Evolutionary conservation across 257 asterid species (phyloP), one percentile per base, ranked within the genome.

Genomic region (Solanum piurae): DNA sequence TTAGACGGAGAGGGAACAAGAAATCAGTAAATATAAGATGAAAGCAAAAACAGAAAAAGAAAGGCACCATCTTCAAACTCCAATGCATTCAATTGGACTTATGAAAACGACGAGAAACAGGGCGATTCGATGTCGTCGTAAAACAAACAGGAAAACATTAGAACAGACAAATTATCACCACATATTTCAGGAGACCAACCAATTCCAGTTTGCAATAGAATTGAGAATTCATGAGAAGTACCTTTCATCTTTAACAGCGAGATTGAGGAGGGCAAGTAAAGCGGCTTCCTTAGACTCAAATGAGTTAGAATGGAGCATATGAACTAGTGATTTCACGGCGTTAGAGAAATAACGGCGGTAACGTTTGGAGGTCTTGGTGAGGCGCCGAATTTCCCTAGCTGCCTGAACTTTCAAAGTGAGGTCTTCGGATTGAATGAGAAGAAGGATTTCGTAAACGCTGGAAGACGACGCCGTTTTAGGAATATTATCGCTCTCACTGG

Each of bases 181-280:
- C 5, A 84, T 23, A 84, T 64, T 14, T 21, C 2, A 72, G 62
- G 12, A 36, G 82, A 74, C 31, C 31, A 21, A 74, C 83, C 20
- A 74, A 34, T 74, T 74, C 83, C 16, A 36, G 29, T 9, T 36
- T 74, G 31, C 18, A 36, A 37, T 10, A 37, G 49, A 21, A 74
- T 21, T 21, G 18, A 36, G 52, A 36, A 21, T 74, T 72, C 44
- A 33, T 12, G 16, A 42, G 12, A 86, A 95, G 91, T 91, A 95
- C 98, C 86, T 90, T 89, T 95, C 98, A 86, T 95, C 97, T 77
- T 95, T 96, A 84, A 95, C 98, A 89, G 97, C 95, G 71, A 96
- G 97, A 88, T 96, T 96, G 33, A 95, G 98, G 91, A 94, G 89
- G 2, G 98, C 98, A 40, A 95, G 95, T 18, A 95, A 94, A 27